phyloP scores from a whole-genome alignment of 108 stramenopile genomes.

The Nitzschia sp. region DNA sequence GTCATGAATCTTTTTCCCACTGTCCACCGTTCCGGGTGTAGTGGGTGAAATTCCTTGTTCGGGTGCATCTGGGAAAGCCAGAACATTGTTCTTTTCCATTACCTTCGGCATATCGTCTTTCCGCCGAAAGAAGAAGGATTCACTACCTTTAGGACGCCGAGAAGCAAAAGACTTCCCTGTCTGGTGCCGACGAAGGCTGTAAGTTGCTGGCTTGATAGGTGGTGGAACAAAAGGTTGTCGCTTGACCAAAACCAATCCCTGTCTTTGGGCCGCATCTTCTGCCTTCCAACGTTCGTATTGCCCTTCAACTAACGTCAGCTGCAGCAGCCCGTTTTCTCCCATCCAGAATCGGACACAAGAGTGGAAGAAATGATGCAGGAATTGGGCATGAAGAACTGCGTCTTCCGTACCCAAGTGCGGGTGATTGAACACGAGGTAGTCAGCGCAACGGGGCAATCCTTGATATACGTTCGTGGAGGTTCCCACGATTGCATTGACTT shows the following conservation, averaged over 20 bases:
- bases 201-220: slow-evolving; percentile 34
- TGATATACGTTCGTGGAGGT: background rate
- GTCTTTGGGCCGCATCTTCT: slow-evolving; percentile 51
- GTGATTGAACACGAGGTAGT: slow-evolving; percentile 83
- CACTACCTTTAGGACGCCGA: slow-evolving; percentile 50
- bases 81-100: background rate
- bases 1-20: background rate
- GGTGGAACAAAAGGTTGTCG: slow-evolving; percentile 59
- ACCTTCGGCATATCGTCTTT: slow-evolving; percentile 17
- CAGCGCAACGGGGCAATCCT: background rate
- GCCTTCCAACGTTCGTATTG: slow-evolving; percentile 76
- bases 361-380: slow-evolving; percentile 79
- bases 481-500: slow-evolving; percentile 65
- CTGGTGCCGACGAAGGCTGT: slow-evolving; percentile 77
- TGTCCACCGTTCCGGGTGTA: background rate
- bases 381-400: slow-evolving; percentile 62
- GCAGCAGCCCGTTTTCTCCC: slow-evolving; percentile 43
- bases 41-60: too few species aligned
- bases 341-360: slow-evolving; percentile 53
- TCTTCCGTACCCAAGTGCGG: slow-evolving; percentile 86
- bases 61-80: too few species aligned
- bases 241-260: slow-evolving; percentile 57
- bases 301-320: slow-evolving; percentile 69
- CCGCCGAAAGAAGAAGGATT: slow-evolving; percentile 69
- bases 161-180: slow-evolving; percentile 77